Evolutionary conservation across 768 basidiomycete genomes (phyloP).

Genomic region (Kwoniella newhampshirensis): DNA sequence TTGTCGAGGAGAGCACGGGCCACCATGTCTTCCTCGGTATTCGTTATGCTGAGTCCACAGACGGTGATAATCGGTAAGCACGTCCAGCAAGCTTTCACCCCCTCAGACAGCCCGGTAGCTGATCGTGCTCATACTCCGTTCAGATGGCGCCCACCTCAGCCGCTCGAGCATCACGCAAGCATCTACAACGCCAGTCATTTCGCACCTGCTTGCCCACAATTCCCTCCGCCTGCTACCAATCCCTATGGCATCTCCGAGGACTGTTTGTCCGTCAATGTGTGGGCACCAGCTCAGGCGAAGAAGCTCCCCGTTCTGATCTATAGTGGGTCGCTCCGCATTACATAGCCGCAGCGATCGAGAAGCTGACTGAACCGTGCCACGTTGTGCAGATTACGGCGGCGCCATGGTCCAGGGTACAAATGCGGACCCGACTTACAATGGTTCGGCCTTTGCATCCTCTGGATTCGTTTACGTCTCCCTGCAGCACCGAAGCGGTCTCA

Average conservation of each 20-base stretch:
- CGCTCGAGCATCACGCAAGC: not conserved
- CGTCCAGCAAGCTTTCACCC: not conserved
- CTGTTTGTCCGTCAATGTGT: not conserved
- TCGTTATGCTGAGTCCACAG: not conserved
- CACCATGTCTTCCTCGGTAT: not conserved
- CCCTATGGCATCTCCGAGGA: not conserved
- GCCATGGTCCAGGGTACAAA: not conserved
- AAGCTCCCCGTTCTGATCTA: not conserved
- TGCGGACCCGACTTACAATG: not conserved
- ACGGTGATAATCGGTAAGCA: not conserved
- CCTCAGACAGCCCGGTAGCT: not conserved
- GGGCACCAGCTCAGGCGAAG: not conserved
- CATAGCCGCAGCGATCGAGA: not conserved
- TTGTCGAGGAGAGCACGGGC: not conserved
- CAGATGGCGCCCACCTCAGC: not conserved
- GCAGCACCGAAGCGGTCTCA: not conserved
- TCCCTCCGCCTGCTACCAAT: not conserved
- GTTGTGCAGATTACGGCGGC: not conserved
- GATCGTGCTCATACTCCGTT: not conserved
- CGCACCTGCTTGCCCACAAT: constrained; percentile 1
- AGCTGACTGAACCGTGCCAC: no score
- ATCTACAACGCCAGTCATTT: not conserved
- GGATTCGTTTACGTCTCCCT: not conserved
- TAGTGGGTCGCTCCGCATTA: not conserved
- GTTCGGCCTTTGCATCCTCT: not conserved